These are phyloP conservation scores for Dictyostelium capitatum DNA, from an alignment of 78 protist species.

Conservation along the genomic window DNA sequence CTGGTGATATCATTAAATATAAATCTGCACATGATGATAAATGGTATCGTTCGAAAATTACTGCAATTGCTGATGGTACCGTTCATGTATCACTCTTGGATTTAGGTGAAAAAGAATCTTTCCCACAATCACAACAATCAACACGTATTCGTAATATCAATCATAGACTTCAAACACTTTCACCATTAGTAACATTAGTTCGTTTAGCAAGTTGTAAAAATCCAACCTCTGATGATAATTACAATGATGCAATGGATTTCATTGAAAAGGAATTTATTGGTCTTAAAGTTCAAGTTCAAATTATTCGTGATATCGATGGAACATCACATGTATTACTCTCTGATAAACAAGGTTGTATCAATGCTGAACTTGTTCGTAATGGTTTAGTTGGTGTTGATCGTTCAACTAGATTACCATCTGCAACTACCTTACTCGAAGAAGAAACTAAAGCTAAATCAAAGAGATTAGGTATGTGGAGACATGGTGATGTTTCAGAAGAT, in stretches of 20 bases:
- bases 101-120: conserved; percentile 23
- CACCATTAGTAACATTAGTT: conserved; percentile 20
- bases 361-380: conserved; percentile 55
- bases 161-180: not conserved
- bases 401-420: conserved; percentile 12
- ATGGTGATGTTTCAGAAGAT: conserved; percentile 56
- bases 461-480: conserved; percentile 55
- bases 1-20: conserved; percentile 37
- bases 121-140: not conserved
- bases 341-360: conserved; percentile 51
- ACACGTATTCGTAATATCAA: conserved; percentile 10
- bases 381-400: conserved; percentile 73
- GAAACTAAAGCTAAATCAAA: conserved; percentile 40
- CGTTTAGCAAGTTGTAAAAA: conserved; percentile 22
- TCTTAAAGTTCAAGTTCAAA: conserved; percentile 2
- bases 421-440: conserved; percentile 25
- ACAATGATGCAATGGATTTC: conserved; percentile 57
- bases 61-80: not conserved
- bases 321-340: conserved; percentile 5
- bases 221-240: not conserved
- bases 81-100: conserved; percentile 21
- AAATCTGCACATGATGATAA: conserved; percentile 35
- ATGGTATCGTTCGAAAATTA: conserved; percentile 62
- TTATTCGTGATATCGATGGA: conserved; percentile 26
- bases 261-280: conserved; percentile 38